Base-by-base conservation (phyloP, 2,329 filamentous ascomycete genomes). In the Orbilia brochopaga region DNA sequence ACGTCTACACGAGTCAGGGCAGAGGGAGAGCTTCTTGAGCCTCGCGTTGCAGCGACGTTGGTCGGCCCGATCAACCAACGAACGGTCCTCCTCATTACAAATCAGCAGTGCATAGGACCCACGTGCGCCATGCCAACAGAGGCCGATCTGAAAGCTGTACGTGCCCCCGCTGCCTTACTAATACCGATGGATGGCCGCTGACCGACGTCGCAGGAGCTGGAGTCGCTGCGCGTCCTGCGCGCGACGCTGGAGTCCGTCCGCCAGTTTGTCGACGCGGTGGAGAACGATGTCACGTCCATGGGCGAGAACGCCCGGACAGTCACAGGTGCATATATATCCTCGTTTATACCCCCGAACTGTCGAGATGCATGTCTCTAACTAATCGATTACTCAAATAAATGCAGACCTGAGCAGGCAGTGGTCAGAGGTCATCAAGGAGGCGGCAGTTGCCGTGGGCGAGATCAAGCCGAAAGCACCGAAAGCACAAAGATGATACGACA, bases 231-330 rank as follows among this genome's bases (percentile, higher is more conserved):
- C 15, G 74, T 76, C 32, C 56, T 76, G 32, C 75, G 76, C 63
- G 75, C 76, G n/a, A 75, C 76, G 17, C 67, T 77, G 10, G 75
- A 76, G 54, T 74, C 74, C 17, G 65, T 76, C 30, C 73, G 73
- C 27, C 76, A 77, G 21, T 75, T 77, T n/a, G 74, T 76, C 15
- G 64, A 58, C 6, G 75, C 69, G 7, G 60, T 77, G 11, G 72
- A 73, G 17, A 70, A 59, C 24, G 76, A 77, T 55, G 62, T 69
- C 4, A 61, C 46, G 19, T 74, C 75, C 5, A 55, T 74, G 44
- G 56, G 59, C 2, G 67, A 69, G 55, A 77, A 77, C 32, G 74
- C 63, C 40, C 69, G 66, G 35, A 74, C 70, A 11, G 60, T 76
- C 15, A 74, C 74, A 40, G 74, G 75, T 76, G 69, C 7, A 51